These are phyloP conservation scores for Pseudozyma sp. DNA, from an alignment of 1,284 basidiomycete species.

Conservation along the genomic window DNA sequence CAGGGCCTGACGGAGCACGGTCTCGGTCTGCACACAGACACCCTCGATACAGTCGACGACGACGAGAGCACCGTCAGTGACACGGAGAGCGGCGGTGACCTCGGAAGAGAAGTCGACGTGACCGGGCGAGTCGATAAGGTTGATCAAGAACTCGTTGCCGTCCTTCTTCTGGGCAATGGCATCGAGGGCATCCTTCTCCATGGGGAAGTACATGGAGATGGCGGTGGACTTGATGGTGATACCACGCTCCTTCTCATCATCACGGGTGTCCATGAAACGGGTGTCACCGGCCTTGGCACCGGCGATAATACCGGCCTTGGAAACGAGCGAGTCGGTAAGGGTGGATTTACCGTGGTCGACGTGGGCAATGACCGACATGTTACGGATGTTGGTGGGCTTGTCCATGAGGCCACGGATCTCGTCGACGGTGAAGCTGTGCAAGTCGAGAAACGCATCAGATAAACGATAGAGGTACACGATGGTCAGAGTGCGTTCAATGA, in stretches of 20 bases:
- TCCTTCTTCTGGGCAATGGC: constrained; percentile 93
- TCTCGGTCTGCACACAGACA: constrained; percentile 99
- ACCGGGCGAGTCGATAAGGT: constrained; percentile 99
- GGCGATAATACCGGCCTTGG: constrained; percentile 99
- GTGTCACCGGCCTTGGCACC: constrained; percentile 90
- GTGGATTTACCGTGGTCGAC: constrained; percentile 99
- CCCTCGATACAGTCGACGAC: constrained; percentile 99
- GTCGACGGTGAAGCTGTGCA: constrained; percentile 71
- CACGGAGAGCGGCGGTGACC: constrained; percentile 98
- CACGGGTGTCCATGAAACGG: constrained; percentile 97
- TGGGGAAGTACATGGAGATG: constrained; percentile 99
- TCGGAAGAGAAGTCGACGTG: constrained; percentile 99
- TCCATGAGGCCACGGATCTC: constrained; percentile 92
- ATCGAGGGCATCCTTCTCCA: constrained; percentile 79
- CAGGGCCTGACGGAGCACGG: constrained; percentile 96
- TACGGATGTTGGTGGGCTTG: constrained; percentile 84
- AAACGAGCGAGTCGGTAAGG: constrained; percentile 97
- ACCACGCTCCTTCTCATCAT: constrained; percentile 99
- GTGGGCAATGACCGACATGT: constrained; percentile 81
- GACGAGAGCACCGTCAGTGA: constrained; percentile 90
- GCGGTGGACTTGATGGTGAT: constrained; percentile 99
- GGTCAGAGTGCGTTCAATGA: constrained; percentile 18
- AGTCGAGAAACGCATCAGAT: neutral
- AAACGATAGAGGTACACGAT: neutral
- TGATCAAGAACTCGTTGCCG: constrained; percentile 98